Conservation (phyloP, 768 basidiomycete species). For the Sporobolomyces pararoseus region DNA sequence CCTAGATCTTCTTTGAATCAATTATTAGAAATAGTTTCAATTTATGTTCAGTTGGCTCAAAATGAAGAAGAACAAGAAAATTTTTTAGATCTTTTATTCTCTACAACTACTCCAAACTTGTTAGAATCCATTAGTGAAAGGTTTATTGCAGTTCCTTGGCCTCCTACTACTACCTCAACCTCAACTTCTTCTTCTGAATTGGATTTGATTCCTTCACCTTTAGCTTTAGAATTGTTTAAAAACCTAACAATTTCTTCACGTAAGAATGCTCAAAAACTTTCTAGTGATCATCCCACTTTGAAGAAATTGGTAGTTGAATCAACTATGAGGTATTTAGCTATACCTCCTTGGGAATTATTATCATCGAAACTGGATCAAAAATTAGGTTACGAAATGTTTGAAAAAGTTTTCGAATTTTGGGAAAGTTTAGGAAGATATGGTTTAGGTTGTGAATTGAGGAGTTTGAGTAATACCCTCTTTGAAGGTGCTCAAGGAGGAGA, state of each 20-base stretch:
- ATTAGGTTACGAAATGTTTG: slow-evolving; percentile 52
- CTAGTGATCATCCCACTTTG: too few species aligned
- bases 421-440: slow-evolving; percentile 69
- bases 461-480: slow-evolving; percentile 15
- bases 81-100: not conserved
- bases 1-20: not conserved
- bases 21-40: too few species aligned
- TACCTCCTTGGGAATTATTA: slow-evolving; percentile 54
- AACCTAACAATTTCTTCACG: slow-evolving; percentile 65
- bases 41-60: too few species aligned
- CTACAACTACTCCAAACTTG: slow-evolving; percentile 19
- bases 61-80: too few species aligned
- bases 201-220: slow-evolving; percentile 49
- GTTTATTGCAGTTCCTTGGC: slow-evolving; percentile 29
- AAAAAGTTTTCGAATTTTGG: slow-evolving; percentile 63
- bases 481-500: slow-evolving; percentile 8
- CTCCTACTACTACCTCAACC: not conserved
- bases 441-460: slow-evolving; percentile 26
- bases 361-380: slow-evolving; percentile 46
- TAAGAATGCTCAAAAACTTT: slow-evolving; percentile 60
- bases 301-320: slow-evolving; percentile 51
- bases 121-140: slow-evolving; percentile 18
- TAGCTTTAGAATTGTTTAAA: slow-evolving; percentile 60
- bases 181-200: too few species aligned
- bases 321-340: slow-evolving; percentile 67